Evolutionary conservation across 2,329 filamentous ascomycete species (phyloP).

Genomic region (Pyricularia sp.): DNA sequence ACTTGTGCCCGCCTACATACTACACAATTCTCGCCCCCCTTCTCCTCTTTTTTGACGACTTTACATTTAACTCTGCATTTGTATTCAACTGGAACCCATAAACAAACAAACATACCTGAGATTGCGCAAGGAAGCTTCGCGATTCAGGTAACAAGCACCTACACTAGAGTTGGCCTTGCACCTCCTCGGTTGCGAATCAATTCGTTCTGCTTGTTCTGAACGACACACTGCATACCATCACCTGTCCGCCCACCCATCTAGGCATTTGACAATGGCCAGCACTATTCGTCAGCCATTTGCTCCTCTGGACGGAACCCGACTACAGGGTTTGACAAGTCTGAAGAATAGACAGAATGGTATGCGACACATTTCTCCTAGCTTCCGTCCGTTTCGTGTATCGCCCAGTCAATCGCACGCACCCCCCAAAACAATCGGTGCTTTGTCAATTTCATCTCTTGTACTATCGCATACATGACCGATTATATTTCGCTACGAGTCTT

Average conservation of each 20-base stretch:
- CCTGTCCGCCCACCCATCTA: background rate
- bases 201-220: background rate
- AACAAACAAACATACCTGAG: constrained; percentile 5
- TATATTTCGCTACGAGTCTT: background rate
- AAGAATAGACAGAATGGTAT: constrained; percentile 73
- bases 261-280: constrained; percentile 41
- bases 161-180: background rate
- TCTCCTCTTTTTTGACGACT: constrained; percentile 3
- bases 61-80: background rate
- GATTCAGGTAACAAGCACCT: background rate
- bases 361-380: constrained; percentile 16
- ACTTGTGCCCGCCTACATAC: background rate
- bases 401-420: background rate
- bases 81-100: background rate
- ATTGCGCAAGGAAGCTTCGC: background rate
- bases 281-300: constrained; percentile 62
- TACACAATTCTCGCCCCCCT: constrained; percentile 2
- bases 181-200: background rate
- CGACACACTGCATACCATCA: background rate
- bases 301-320: constrained; percentile 57
- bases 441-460: background rate
- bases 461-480: background rate
- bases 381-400: background rate
- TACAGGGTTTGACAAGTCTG: constrained; percentile 62
- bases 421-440: background rate